These are phyloP conservation scores for Phytophthora rubi DNA, from an alignment of 352 stramenopile genomes.

Conservation along the genomic window DNA sequence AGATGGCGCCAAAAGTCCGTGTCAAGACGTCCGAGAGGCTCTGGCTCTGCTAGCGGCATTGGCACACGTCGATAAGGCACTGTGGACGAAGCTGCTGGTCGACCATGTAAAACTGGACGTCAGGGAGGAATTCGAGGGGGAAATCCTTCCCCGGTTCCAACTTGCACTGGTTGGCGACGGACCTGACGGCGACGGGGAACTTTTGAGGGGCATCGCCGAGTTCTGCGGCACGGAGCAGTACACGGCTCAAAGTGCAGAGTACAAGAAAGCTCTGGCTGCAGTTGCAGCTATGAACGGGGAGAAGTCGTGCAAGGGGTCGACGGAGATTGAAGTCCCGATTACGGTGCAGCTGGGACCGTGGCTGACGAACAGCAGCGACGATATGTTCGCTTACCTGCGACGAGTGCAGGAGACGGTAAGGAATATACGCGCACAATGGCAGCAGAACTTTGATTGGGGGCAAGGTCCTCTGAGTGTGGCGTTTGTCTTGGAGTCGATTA, in stretches of 20 bases:
- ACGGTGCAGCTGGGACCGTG: slow-evolving; percentile 31
- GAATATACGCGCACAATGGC: slow-evolving; percentile 21
- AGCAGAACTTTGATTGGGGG: slow-evolving; percentile 2
- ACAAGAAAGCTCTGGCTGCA: slow-evolving; percentile 21
- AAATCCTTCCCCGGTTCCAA: slow-evolving; percentile 28
- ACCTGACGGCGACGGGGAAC: slow-evolving; percentile 10
- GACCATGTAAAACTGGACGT: slow-evolving; percentile 16
- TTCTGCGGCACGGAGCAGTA: slow-evolving; percentile 36
- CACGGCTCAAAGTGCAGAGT: slow-evolving; percentile 17
- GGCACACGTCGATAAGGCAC: slow-evolving; percentile 33
- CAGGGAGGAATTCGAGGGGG: slow-evolving; percentile 25
- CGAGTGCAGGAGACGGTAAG: slow-evolving; percentile 23
- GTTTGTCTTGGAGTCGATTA: slow-evolving; percentile 34
- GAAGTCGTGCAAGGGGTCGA: slow-evolving; percentile 23
- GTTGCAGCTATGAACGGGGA: slow-evolving; percentile 17
- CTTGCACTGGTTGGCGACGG: slow-evolving; percentile 8
- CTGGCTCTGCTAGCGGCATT: slow-evolving; percentile 26
- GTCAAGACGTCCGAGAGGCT: slow-evolving; percentile 20
- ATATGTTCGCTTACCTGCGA: slow-evolving; percentile 25
- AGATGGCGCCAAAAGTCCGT: background rate
- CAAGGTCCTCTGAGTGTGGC: slow-evolving; percentile 17
- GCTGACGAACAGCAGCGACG: slow-evolving; percentile 18
- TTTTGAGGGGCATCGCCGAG: slow-evolving; percentile 16
- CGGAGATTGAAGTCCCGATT: slow-evolving; percentile 37
- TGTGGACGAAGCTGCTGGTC: slow-evolving; percentile 32